A percentile compares a stretch with the other conserved stretches of the same genome.
Conservation (phyloP, 768 basidiomycete genomes). For the Hygrophoropsis aurantiaca region DNA sequence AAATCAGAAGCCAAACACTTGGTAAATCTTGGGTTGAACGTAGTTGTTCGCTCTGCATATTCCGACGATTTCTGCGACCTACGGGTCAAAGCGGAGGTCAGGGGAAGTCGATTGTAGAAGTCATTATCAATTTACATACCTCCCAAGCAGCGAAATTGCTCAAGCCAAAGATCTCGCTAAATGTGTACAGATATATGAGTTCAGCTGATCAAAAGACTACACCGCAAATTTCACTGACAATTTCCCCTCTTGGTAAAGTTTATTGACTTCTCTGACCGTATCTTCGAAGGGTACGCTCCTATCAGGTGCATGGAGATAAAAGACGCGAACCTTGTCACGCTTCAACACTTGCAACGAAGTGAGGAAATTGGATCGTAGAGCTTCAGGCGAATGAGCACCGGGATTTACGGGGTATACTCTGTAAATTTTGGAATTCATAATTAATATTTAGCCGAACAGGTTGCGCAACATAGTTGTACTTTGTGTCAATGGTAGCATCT, state of each 20-base stretch:
- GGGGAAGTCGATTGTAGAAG: not conserved
- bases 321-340: constrained; percentile 28
- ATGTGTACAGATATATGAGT: not conserved
- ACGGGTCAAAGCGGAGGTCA: not conserved
- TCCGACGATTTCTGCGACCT: constrained; percentile 33
- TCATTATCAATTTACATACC: constrained; percentile 11
- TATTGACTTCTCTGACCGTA: constrained; percentile 30
- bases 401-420: constrained; percentile 30
- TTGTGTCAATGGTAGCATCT: constrained; percentile 41
- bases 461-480: constrained; percentile 24
- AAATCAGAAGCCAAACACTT: constrained; percentile 20
- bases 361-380: constrained; percentile 27
- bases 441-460: not conserved
- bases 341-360: constrained; percentile 23
- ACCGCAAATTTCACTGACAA: constrained; percentile 24
- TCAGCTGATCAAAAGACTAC: not conserved
- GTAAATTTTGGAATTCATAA: constrained; percentile 17
- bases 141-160: constrained; percentile 37
- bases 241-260: constrained; percentile 33
- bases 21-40: constrained; percentile 33
- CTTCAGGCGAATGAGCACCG: constrained; percentile 29
- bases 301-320: constrained; percentile 38
- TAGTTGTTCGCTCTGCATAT: constrained; percentile 34
- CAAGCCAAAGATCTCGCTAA: constrained; percentile 33
- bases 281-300: constrained; percentile 35